Evolutionary conservation across 176 grass and related monocot species (phyloP), one percentile per base, ranked within the genome.

Genomic region (Zizania latifolia): DNA sequence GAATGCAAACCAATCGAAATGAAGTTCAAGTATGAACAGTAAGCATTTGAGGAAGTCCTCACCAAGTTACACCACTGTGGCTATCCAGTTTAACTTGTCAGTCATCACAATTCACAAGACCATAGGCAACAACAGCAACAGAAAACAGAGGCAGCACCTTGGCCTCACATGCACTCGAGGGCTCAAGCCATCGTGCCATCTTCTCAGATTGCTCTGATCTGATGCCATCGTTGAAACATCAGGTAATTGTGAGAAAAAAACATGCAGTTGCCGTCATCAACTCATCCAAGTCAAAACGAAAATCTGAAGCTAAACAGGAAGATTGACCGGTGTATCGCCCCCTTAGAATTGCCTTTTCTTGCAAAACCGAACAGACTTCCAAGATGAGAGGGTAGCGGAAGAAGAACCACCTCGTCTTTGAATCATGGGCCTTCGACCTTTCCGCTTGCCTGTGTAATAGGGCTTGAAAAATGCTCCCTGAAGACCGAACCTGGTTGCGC

Each of bases 381-480:
- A 87, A 3, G 85, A 82, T 16, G 76, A 72, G n/a, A n/a, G n/a
- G 17, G 66, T 73, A 1, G 85, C 71, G 0, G 83, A 27, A 0
- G 78, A 48, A 2, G 73, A 56, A 59, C 65, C 48, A 2, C 85
- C 74, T 15, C 39, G 73, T 33, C 85, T 87, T 58, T 51, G 78
- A 40, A 33, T 89, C 62, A 83, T 97, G 0, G 93, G 80, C 43
- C 72, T 91, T 45, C 87, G 43, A 24, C 78, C 85, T 46, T 78
- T 84, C 75, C 86, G 72, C 73, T 91, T 97, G 27, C 93, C 93
- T 3, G 85, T 79, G 72, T 75, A 90, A 79, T 72, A 84, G 61
- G 90, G 78, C 67, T 82, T 93, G 37, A 93, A n/a, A n/a, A n/a
- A 75, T 14, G 77, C 29, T 22, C 72, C 81, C 37, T 86, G 81